Percentiles rank a stretch among this genome's conserved stretches.
These are phyloP conservation scores for Tylopilus felleus DNA, from an alignment of 768 basidiomycete genomes.

Conservation along the genomic window DNA sequence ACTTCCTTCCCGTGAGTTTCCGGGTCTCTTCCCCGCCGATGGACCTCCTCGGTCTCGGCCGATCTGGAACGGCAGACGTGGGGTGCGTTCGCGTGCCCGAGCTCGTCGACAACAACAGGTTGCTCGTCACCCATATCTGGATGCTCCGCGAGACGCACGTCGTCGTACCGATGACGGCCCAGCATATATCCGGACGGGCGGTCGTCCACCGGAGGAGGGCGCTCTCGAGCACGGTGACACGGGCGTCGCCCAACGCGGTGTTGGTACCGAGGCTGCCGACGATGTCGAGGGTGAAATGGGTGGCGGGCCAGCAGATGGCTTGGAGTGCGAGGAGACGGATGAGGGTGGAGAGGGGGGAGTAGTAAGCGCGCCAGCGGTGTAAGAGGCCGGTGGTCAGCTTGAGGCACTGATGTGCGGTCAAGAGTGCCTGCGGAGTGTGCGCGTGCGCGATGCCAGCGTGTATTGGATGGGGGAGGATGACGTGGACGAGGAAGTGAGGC, in stretches of 20 bases:
- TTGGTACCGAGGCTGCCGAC: slow-evolving; percentile 44
- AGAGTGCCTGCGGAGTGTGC: slow-evolving; percentile 50
- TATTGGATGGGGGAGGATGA: not conserved
- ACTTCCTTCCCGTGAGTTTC: slow-evolving; percentile 50
- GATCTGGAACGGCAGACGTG: slow-evolving; percentile 15
- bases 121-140: slow-evolving; percentile 95
- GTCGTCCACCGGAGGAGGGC: slow-evolving; percentile 41
- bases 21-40: slow-evolving; percentile 16
- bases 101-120: slow-evolving; percentile 44
- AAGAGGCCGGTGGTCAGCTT: slow-evolving; percentile 84
- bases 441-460: not conserved
- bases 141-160: slow-evolving; percentile 80
- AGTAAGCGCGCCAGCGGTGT: slow-evolving; percentile 88
- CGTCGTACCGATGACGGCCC: slow-evolving; percentile 88
- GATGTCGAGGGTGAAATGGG: slow-evolving; percentile 76
- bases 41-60: slow-evolving; percentile 19
- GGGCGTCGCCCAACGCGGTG: not conserved
- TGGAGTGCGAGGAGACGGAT: slow-evolving; percentile 91
- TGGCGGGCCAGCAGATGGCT: slow-evolving; percentile 95
- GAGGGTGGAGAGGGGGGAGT: slow-evolving; percentile 81
- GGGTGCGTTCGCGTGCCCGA: slow-evolving; percentile 4
- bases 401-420: slow-evolving; percentile 90
- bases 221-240: slow-evolving; percentile 21
- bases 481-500: slow-evolving; percentile 1
- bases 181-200: slow-evolving; percentile 75